Conservation (phyloP, 2,329 filamentous ascomycete genomes). For the Epichloe sp. region DNA sequence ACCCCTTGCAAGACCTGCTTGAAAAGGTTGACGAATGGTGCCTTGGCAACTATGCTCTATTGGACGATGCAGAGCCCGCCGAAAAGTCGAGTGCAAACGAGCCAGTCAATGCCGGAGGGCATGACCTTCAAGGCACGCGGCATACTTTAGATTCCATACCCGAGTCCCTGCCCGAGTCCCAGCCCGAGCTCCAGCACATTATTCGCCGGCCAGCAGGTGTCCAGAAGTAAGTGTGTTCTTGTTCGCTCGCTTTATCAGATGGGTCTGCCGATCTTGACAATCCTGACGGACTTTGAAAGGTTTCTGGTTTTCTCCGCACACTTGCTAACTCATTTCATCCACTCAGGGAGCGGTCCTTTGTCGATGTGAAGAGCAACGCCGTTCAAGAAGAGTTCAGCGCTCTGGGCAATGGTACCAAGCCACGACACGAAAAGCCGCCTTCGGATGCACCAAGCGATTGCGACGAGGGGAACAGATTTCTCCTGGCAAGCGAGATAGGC, state of each 20-base stretch:
- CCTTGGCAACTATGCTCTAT: constrained; percentile 6
- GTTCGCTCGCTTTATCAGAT: neutral
- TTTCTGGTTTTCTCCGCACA: too few species aligned
- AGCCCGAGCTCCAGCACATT: neutral
- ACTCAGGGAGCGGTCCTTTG: neutral
- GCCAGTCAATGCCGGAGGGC: neutral
- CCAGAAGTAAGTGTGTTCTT: constrained; percentile 1
- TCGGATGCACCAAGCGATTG: neutral
- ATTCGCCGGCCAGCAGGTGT: neutral
- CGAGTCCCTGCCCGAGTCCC: neutral
- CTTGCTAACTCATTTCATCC: neutral
- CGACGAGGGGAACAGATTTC: neutral
- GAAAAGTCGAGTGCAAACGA: neutral
- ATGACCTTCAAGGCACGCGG: neutral
- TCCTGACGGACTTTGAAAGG: neutral
- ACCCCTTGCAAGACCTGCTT: constrained; percentile 10
- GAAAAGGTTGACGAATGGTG: constrained; percentile 11
- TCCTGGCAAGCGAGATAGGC: neutral
- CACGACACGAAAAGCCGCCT: neutral
- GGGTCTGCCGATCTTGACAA: neutral
- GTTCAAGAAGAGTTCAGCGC: neutral
- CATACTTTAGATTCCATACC: neutral
- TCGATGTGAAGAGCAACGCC: neutral
- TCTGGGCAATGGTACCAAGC: neutral
- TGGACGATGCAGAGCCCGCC: neutral